Conservation (phyloP, 345 rosid species). For the Eucalyptus cloeziana region DNA sequence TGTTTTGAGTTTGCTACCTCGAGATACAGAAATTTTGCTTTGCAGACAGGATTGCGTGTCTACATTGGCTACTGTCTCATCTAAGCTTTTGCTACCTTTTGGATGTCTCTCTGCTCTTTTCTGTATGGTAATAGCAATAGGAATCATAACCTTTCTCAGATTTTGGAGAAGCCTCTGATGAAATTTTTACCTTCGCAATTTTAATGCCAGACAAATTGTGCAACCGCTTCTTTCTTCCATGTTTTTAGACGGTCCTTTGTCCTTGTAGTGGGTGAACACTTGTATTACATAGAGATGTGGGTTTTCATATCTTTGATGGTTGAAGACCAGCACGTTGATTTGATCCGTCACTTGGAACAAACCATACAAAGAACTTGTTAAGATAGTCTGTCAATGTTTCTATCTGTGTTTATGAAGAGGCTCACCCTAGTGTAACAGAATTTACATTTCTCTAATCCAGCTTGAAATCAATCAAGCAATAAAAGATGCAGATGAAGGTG, state of each 20-base stretch:
- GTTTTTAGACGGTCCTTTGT: background rate
- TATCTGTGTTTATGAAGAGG: background rate
- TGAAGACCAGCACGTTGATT: background rate
- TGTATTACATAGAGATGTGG: background rate
- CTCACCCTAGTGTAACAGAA: background rate
- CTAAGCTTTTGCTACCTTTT: background rate
- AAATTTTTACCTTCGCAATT: background rate
- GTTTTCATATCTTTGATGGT: background rate
- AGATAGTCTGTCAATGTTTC: background rate
- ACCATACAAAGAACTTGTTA: background rate
- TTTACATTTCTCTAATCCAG: slow-evolving; percentile 15
- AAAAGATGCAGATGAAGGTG: slow-evolving; percentile 30
- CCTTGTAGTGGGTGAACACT: background rate
- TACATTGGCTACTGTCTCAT: background rate
- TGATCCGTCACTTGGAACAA: background rate
- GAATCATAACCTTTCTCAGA: background rate
- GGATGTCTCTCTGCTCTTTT: background rate
- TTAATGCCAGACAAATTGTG: background rate
- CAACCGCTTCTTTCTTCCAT: background rate
- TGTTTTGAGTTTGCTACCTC: background rate
- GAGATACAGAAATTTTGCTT: background rate
- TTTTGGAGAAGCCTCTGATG: background rate
- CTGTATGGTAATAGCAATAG: background rate
- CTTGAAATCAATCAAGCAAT: slow-evolving; percentile 50
- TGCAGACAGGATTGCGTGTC: background rate